Base-by-base conservation (phyloP, 148 eudicot species). In the Rhododendron ferrugineum region DNA sequence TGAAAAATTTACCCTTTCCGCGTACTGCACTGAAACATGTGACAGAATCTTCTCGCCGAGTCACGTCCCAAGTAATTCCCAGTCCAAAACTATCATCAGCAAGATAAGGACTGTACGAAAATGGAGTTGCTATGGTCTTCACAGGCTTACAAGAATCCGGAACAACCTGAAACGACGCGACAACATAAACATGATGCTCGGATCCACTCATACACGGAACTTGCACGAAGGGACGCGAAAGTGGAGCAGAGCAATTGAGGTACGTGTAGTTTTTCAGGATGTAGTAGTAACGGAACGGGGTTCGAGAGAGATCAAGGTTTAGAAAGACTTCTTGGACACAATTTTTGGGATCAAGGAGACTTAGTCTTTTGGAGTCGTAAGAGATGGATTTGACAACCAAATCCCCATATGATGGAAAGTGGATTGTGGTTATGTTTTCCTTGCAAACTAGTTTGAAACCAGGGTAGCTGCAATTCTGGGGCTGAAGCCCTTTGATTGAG, bases 61-160 rank as follows among this genome's bases (percentile, higher is more conserved):
- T 28, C 85, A 78, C 81, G 32, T 79, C 86, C 91, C 90, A 90
- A 22, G 89, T 88, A 26, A 90, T 86, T 47, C 84, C 87, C 16
- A 90, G 91, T 10, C 91, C 91, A 86, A 90, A 90, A 44, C 89
- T 90, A 40, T 84, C 77, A 37, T 86, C 91, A 68, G 87, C 72
- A n/a, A 90, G 58, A 62, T 88, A 90, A 78, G 87, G 89, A 84
- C 87, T 86, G 54, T 90, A 90, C 11, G 91, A 46, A 62, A 90
- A 90, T n/a, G 91, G 91, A 16, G 88, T 88, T 3, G 85, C 86
- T 13, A 84, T 42, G 18, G 90, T 86, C 82, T 82, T 88, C 86
- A 90, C 74, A 70, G 20, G 64, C 70, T 77, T 54, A 70, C 91
- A 90, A 81, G 85, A 84, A 84, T 9, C 78, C 1, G 91, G 91